Percentiles rank a stretch among this genome's conserved stretches.
Conservation (phyloP, 352 stramenopile species). For the Discostella stelligera region DNA sequence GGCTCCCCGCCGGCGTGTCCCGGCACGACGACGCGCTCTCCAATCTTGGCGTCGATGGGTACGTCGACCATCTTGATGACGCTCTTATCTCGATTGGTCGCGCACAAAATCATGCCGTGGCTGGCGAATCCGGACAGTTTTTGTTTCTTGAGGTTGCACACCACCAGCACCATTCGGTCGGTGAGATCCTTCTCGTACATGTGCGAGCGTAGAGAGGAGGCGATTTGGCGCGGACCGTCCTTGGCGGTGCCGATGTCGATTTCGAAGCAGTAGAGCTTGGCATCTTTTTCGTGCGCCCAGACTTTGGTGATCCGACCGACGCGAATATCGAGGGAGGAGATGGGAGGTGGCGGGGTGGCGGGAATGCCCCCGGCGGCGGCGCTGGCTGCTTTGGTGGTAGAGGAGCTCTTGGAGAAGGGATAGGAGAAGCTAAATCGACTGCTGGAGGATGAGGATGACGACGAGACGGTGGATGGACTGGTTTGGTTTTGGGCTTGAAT, state of each 20-base stretch:
- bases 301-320: conserved; percentile 83
- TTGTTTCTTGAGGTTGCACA: conserved; percentile 95
- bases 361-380: no score
- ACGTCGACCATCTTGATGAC: conserved; percentile 93
- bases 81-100: conserved; percentile 83
- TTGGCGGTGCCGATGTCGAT: conserved; percentile 95
- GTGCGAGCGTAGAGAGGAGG: conserved; percentile 88
- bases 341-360: neutral
- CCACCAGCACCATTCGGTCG: conserved; percentile 90
- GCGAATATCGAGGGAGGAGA: conserved; percentile 67
- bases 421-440: conserved; percentile 5
- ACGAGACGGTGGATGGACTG: conserved; percentile 7
- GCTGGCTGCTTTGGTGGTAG: neutral
- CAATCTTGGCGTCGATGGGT: conserved; percentile 86
- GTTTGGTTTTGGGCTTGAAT: neutral
- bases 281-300: conserved; percentile 84
- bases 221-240: conserved; percentile 89
- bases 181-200: conserved; percentile 93
- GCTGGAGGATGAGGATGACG: neutral
- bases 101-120: conserved; percentile 97
- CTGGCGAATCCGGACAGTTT: conserved; percentile 97
- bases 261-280: conserved; percentile 98
- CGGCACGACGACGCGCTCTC: conserved; percentile 84
- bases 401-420: conserved; percentile 8
- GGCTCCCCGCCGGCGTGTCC: conserved; percentile 49